Evolutionary conservation across 2,329 filamentous ascomycete species (phyloP).

Genomic region (Fusarium pilosicola): DNA sequence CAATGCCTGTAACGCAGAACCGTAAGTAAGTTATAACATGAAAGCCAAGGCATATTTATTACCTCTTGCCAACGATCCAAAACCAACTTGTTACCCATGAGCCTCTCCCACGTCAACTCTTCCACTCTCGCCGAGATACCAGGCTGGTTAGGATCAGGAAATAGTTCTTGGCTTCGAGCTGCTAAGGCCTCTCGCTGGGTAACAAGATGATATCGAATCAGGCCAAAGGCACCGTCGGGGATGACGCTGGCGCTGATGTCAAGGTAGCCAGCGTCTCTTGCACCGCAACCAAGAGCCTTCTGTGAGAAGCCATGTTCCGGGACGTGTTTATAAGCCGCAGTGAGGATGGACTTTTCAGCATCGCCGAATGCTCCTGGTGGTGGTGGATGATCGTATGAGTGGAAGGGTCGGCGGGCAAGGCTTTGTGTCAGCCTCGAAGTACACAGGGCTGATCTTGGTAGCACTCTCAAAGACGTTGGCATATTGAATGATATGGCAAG

Average conservation of each 20-base stretch:
- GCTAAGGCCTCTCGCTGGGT: slow-evolving; percentile 71
- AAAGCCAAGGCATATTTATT: slow-evolving; percentile 43
- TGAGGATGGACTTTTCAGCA: slow-evolving; percentile 80
- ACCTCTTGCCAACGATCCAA: slow-evolving; percentile 89
- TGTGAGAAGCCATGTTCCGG: slow-evolving; percentile 84
- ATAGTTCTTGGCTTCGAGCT: slow-evolving; percentile 50
- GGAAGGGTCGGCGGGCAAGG: slow-evolving; percentile 60
- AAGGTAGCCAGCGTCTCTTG: slow-evolving; percentile 84
- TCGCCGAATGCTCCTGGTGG: slow-evolving; percentile 69
- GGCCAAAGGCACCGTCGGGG: slow-evolving; percentile 79
- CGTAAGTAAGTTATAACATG: slow-evolving; percentile 19
- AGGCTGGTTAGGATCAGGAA: slow-evolving; percentile 51
- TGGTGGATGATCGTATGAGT: slow-evolving; percentile 76
- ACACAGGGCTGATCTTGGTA: slow-evolving; percentile 29
- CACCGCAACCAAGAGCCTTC: slow-evolving; percentile 77
- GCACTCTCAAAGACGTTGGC: slow-evolving; percentile 24
- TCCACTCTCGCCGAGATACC: slow-evolving; percentile 73
- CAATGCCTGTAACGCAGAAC: slow-evolving; percentile 70
- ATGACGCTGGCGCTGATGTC: slow-evolving; percentile 88
- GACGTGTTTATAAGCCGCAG: slow-evolving; percentile 81
- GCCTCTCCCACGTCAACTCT: slow-evolving; percentile 76
- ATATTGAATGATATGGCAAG: slow-evolving; percentile 9
- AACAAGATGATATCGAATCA: slow-evolving; percentile 82
- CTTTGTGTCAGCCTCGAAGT: slow-evolving; percentile 22
- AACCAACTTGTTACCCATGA: slow-evolving; percentile 78